phyloP scores from a whole-genome alignment of 2,329 filamentous ascomycete species.

The Botrytis deweyae region DNA sequence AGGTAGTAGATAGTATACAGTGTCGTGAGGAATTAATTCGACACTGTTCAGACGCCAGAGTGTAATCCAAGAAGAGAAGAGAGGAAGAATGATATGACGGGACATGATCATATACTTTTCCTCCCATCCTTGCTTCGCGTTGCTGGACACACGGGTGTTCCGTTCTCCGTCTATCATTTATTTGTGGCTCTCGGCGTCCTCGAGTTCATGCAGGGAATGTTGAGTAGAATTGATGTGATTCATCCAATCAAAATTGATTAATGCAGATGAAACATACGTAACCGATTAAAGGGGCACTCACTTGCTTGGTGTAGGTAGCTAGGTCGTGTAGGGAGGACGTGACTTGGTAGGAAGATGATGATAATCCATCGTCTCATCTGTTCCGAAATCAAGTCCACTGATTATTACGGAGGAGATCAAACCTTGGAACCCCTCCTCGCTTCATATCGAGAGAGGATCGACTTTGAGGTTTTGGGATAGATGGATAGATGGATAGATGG shows the following conservation, averaged over 20 bases:
- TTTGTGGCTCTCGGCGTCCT: not conserved
- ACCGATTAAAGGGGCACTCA: conserved; percentile 1
- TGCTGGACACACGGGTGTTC: not conserved
- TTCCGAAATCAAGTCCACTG: not conserved
- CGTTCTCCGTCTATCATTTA: not conserved
- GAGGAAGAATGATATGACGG: not conserved
- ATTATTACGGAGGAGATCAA: not conserved
- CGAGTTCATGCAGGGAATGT: not conserved
- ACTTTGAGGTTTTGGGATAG: not conserved
- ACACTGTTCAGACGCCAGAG: not conserved
- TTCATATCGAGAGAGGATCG: not conserved
- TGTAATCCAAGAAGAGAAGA: not conserved
- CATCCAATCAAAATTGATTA: conserved; percentile 10
- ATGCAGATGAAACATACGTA: not conserved
- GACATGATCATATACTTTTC: not conserved
- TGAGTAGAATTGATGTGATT: not conserved
- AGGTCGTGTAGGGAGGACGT: too few species aligned
- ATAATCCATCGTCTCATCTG: not conserved
- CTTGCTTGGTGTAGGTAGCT: too few species aligned
- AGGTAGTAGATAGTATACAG: not conserved
- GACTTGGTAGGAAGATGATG: not conserved
- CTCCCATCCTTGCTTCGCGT: not conserved
- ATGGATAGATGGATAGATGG: too few species aligned
- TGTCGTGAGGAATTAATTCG: not conserved
- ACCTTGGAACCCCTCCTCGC: not conserved